Evolutionary conservation across 176 grass and related monocot genomes (phyloP), one percentile per base, ranked within the genome.

Genomic region (Otatea glauca): DNA sequence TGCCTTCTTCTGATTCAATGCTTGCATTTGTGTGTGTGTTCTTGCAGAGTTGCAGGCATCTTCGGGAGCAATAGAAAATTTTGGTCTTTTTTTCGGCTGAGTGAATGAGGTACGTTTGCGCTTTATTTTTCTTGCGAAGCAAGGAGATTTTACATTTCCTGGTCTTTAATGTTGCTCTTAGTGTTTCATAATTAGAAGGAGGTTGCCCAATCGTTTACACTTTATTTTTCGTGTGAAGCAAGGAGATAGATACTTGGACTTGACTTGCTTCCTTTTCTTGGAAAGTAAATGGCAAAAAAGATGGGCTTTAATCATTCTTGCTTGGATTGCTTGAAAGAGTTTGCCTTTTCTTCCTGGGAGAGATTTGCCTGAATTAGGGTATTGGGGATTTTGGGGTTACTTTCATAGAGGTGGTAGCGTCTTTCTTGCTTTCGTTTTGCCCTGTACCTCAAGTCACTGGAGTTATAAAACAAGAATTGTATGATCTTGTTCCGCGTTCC

Each of bases 171-270:
- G 5, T 0, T 61, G 54, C 1, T 77, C 5, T 23, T 41, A 44
- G 56, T 63, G 43, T 25, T 32, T 18, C 45, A 44, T 71, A 14
- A 5, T 15, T 3, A 32, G 38, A 35, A 45, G 55, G 21, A 23
- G 24, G 27, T 63, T 74, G 25, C 6, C 68, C 55, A 74, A 50
- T 61, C 38, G 39, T 37, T 61, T 34, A 47, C 51, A 60, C 66
- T 43, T 47, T 2, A 42, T 48, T 84, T 89, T 85, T 82, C 88
- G 82, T 90, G 83, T 70, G 15, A 75, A 56, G 47, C 83, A 86
- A 82, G 78, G 54, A 73, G 43, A 60, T 15, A 5, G 10, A 53
- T 74, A 66, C 68, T 34, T 44, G 15, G 32, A 68, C 62, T 34
- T 25, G 29, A 53, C 72, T 69, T 66, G 20, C 75, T 48, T 55